Evolutionary conservation across 108 stramenopile genomes (phyloP), one percentile per base, ranked within the genome.

Genomic region (Pseudonitzschia multistriata): DNA sequence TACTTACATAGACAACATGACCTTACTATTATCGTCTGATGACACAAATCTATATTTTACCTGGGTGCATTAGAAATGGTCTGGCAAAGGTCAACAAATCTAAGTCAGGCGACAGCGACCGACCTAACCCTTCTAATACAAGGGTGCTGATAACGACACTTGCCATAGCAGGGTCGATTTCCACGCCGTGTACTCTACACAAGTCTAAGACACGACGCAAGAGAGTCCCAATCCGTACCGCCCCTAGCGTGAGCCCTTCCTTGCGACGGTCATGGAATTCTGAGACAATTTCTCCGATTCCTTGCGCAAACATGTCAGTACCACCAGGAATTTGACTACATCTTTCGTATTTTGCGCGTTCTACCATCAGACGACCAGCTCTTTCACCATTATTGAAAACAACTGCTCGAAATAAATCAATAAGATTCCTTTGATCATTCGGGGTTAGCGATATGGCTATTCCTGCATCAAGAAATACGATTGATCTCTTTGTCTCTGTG

Each of bases 151-250:
- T 77, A 17, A 96, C 87, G 17, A 96, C 81, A 65, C 79, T 88
- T 5, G 91, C 74, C 95, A 96, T 96, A 37, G 91, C 82, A 11
- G 95, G 95, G 62, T 96, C 95, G 27, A 96, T 87, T 68, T 92
- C 90, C 1, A 96, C 95, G n/a, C 86, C 82, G 69, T 93, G 83
- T 10, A 79, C 65, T 10, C 95, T 76, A 62, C 95, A 96, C 39
- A 92, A 59, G 54, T 93, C 92, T 62, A 96, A 74, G 2, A 96
- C 91, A 30, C 82, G 76, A 50, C 77, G 72, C 25, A 96, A 60
- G 40, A 96, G 65, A 0, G 80, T 49, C 34, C 95, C 95, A 59
- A 96, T 90, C 8, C 85, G 85, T 5, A 96, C 91, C 11, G 87
- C 88, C 24, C 95, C 95, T 35, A 96, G 68, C 7, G 92, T 96